Conservation (phyloP, 1,284 basidiomycete species). For the Takashimella tepidaria region DNA sequence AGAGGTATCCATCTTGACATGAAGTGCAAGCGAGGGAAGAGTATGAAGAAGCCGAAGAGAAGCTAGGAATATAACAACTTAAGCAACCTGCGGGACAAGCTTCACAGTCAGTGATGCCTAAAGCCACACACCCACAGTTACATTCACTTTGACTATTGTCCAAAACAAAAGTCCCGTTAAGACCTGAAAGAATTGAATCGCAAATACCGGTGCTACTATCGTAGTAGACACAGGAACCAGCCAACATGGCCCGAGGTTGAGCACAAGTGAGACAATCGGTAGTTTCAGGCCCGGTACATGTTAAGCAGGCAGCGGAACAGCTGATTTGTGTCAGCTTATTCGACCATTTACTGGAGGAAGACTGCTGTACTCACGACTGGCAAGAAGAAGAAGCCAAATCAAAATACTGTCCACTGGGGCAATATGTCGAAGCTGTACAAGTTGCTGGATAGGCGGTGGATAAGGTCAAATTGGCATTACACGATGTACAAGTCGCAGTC, state of each 20-base stretch:
- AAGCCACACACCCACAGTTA: constrained; percentile 41
- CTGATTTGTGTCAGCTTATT: constrained; percentile 7
- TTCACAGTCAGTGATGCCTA: constrained; percentile 13
- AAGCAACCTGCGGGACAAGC: constrained; percentile 47
- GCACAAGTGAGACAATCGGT: constrained; percentile 43
- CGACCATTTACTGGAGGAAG: background rate
- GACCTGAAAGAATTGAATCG: constrained; percentile 28
- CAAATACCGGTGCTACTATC: constrained; percentile 43
- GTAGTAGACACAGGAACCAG: constrained; percentile 44
- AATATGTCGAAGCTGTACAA: constrained; percentile 29
- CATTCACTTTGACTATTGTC: constrained; percentile 43
- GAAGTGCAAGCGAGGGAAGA: constrained; percentile 33
- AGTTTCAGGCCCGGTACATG: constrained; percentile 40
- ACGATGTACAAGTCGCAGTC: constrained; percentile 29
- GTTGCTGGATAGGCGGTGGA: constrained; percentile 30
- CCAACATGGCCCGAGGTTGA: constrained; percentile 30
- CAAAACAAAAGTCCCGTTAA: constrained; percentile 40
- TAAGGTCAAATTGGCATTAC: constrained; percentile 25
- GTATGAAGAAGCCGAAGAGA: constrained; percentile 28
- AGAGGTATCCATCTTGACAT: constrained; percentile 48
- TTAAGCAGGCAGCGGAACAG: constrained; percentile 45
- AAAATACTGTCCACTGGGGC: constrained; percentile 38
- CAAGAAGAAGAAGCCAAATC: constrained; percentile 28
- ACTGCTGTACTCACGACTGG: constrained; percentile 21
- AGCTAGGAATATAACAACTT: constrained; percentile 42